These are phyloP conservation scores for Cyberlindnera nakhonratchasimensis DNA, from an alignment of 805 yeast genomes.

Conservation along the genomic window DNA sequence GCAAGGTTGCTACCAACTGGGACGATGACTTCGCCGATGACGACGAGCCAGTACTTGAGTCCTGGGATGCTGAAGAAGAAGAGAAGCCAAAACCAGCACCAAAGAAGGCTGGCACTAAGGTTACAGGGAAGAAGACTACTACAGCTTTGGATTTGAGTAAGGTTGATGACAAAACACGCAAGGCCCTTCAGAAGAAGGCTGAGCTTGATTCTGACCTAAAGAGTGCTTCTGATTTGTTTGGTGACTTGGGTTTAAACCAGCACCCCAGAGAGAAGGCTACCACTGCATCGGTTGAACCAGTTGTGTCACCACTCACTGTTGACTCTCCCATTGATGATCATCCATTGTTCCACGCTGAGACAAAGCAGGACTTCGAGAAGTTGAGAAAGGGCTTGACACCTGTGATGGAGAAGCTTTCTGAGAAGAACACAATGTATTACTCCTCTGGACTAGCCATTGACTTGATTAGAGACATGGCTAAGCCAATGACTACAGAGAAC, in stretches of 20 bases:
- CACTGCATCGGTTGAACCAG: conserved; percentile 32
- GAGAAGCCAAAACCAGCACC: conserved; percentile 37
- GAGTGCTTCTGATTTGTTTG: conserved; percentile 90
- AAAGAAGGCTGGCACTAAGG: conserved; percentile 26
- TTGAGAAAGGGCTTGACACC: conserved; percentile 69
- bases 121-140: conserved; percentile 1
- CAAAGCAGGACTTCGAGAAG: conserved; percentile 75
- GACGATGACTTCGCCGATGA: conserved; percentile 70
- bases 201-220: conserved; percentile 84
- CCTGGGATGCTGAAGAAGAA: conserved; percentile 89
- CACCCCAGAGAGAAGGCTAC: conserved; percentile 41
- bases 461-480: conserved; percentile 77
- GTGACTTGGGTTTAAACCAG: conserved; percentile 56
- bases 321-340: conserved; percentile 69
- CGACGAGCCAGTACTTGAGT: conserved; percentile 75
- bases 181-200: conserved; percentile 70
- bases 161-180: conserved; percentile 71
- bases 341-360: conserved; percentile 81
- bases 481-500: conserved; percentile 78
- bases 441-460: conserved; percentile 77
- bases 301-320: conserved; percentile 35
- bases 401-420: conserved; percentile 56
- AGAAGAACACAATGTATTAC: conserved; percentile 62
- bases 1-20: conserved; percentile 66
- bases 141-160: conserved; percentile 52